Evolutionary conservation across 2,329 filamentous ascomycete species (phyloP), one percentile per base, ranked within the genome.

Genomic region (Nemania serpens): DNA sequence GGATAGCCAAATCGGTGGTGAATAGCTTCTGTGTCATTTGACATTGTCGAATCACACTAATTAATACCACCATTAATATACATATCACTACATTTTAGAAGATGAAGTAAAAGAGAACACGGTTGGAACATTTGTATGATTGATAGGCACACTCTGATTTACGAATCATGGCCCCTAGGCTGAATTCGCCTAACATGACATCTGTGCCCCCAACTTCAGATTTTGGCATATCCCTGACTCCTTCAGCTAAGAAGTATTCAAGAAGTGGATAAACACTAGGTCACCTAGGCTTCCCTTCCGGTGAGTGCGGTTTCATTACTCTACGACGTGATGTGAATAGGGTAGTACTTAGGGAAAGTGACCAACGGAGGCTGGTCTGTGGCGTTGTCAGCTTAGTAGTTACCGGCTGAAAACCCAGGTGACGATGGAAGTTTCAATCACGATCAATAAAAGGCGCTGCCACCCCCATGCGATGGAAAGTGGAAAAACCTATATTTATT

Each of bases 381-480:
- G 11, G n/a, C 3, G 9, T 12, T 7, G 11, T 17, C 47, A 29
- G 34, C 10, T 15, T 3, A 12, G 6, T 50, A 29, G 25, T 29
- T 29, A 7, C 25, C 25, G 25, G 25, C 25, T 3, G 25, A 7
- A 29, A 29, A 29, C 20, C 37, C 11, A 39, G 33, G 17, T 52
- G 36, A 10, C 29, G 36, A 20, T 20, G 34, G 15, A n/a, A 17
- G 49, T 18, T 54, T 45, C 29, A 36, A 39, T 45, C 15, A 7
- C 9, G 11, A 22, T 43, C 25, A 43, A 22, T 11, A 47, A n/a
- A n/a, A n/a, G n/a, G n/a, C 51, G 46, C 51, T 47, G 51, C 41
- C 41, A 37, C 52, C 43, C 17, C 52, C 33, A 55, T 15, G 6
- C 25, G 42, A 55, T 47, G 43, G 39, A 41, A 55, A 55, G 43